Evolutionary conservation across 257 asterid genomes (phyloP).

Genomic region (Nicotiana knightiana): DNA sequence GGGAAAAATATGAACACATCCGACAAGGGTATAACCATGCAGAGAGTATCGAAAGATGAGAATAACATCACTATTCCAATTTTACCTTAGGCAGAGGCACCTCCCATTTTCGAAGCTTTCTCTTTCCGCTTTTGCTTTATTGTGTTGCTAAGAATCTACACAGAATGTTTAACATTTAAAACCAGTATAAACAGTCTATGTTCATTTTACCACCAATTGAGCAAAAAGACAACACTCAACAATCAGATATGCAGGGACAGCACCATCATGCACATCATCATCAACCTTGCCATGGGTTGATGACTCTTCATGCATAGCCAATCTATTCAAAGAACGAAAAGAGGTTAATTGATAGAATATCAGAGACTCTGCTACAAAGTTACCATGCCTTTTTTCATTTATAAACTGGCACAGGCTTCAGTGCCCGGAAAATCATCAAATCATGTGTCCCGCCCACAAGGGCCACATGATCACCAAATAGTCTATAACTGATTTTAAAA

Average conservation of each 20-base stretch:
- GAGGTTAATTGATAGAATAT: background rate
- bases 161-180: conserved; percentile 5
- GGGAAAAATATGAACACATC: background rate
- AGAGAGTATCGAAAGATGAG: background rate
- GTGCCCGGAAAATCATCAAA: background rate
- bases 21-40: background rate
- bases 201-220: background rate
- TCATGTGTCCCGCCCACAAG: background rate
- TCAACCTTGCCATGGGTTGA: conserved; percentile 78
- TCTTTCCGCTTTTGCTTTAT: conserved; percentile 93
- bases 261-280: conserved; percentile 81
- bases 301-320: conserved; percentile 90
- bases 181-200: background rate
- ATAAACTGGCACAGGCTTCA: background rate
- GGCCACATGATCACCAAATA: background rate
- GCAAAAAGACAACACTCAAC: background rate
- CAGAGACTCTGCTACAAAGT: background rate
- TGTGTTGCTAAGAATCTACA: conserved; percentile 86
- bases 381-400: background rate
- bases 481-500: background rate
- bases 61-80: background rate
- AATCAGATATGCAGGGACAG: conserved; percentile 91
- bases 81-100: conserved; percentile 95
- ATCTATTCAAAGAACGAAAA: conserved; percentile 26
- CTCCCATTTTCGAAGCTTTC: conserved; percentile 96